A percentile compares a stretch with the other conserved stretches of the same genome.
phyloP scores from a whole-genome alignment of 805 yeast genomes.

The Candida andamanensis region DNA sequence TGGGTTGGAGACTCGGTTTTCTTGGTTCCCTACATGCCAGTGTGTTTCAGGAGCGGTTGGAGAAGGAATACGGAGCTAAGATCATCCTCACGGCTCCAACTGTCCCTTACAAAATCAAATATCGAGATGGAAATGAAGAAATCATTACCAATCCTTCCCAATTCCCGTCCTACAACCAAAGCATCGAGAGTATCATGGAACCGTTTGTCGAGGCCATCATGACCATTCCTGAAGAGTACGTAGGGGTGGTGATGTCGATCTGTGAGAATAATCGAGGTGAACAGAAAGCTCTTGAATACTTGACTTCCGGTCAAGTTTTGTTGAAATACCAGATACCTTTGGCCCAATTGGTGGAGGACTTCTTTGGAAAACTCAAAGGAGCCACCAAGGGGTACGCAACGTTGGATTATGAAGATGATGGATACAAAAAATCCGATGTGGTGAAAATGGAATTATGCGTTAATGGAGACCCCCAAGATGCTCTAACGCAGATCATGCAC shows the following conservation, averaged over 20 bases:
- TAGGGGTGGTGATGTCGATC: slow-evolving; percentile 80
- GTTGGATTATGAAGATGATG: slow-evolving; percentile 90
- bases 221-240: slow-evolving; percentile 85
- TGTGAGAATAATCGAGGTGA: slow-evolving; percentile 82
- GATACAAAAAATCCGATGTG: slow-evolving; percentile 73
- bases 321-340: slow-evolving; percentile 79
- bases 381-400: slow-evolving; percentile 91
- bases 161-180: slow-evolving; percentile 66
- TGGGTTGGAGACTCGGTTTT: slow-evolving; percentile 97
- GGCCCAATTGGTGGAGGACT: slow-evolving; percentile 89
- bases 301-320: slow-evolving; percentile 76
- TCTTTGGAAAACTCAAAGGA: slow-evolving; percentile 89
- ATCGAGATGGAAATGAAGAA: slow-evolving; percentile 56
- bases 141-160: slow-evolving; percentile 87
- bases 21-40: slow-evolving; percentile 93
- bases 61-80: slow-evolving; percentile 90
- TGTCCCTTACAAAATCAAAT: slow-evolving; percentile 82
- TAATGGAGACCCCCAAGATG: slow-evolving; percentile 87
- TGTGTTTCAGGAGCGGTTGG: slow-evolving; percentile 86
- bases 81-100: slow-evolving; percentile 93
- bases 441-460: slow-evolving; percentile 86
- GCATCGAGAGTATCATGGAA: slow-evolving; percentile 56
- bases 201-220: slow-evolving; percentile 89
- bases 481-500: slow-evolving; percentile 88
- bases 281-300: slow-evolving; percentile 72